These are phyloP conservation scores for Candida maesae DNA, from an alignment of 805 yeast species.

Conservation along the genomic window DNA sequence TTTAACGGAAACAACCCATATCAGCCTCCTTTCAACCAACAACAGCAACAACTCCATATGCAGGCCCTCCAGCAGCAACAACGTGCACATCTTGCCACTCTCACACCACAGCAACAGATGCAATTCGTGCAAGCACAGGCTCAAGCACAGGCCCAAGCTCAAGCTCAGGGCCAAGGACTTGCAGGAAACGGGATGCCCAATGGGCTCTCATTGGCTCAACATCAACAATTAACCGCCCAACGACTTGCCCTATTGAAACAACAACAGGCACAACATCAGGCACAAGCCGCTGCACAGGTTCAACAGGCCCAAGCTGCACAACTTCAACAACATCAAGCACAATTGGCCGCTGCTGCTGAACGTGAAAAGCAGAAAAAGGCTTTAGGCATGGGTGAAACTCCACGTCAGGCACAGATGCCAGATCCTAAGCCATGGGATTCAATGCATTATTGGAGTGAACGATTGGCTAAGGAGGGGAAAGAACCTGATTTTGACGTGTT, in stretches of 20 bases:
- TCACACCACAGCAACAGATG: conserved; percentile 15
- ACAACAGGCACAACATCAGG: conserved; percentile 17
- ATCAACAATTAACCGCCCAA: conserved; percentile 22
- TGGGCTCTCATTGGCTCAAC: conserved; percentile 19
- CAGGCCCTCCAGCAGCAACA: conserved; percentile 23
- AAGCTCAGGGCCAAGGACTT: background rate
- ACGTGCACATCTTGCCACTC: conserved; percentile 18
- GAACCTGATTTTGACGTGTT: conserved; percentile 42
- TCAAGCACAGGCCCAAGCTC: conserved; percentile 1
- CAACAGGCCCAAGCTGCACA: conserved; percentile 15
- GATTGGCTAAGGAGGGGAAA: conserved; percentile 37
- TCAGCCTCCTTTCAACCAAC: conserved; percentile 9
- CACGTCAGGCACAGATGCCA: conserved; percentile 4
- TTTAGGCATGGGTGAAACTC: conserved; percentile 2
- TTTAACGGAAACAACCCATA: conserved; percentile 17
- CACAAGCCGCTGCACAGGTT: conserved; percentile 19
- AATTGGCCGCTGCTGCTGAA: conserved; percentile 22
- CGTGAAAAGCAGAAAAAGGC: conserved; percentile 11
- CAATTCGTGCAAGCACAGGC: conserved; percentile 9
- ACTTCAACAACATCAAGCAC: conserved; percentile 35
- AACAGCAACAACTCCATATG: conserved; percentile 21
- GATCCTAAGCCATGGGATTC: conserved; percentile 35
- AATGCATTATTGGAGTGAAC: conserved; percentile 54
- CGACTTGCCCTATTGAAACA: conserved; percentile 22
- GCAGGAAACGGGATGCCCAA: conserved; percentile 3